Evolutionary conservation across 345 rosid genomes (phyloP).

Genomic region (Psidium friedrichsthalianum): DNA sequence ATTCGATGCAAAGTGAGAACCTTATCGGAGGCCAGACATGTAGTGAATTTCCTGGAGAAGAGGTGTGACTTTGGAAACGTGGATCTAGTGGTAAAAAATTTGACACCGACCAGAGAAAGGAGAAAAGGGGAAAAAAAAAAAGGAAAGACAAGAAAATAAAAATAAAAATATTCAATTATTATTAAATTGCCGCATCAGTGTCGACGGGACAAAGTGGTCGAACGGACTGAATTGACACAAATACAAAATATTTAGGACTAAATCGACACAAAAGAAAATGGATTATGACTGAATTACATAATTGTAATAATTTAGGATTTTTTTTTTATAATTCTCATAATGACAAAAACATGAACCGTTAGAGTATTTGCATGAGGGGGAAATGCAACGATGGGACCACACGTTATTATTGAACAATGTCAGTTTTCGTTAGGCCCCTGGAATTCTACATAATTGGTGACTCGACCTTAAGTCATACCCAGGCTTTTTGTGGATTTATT

Average conservation of each 20-base stretch:
- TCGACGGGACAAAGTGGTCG: too few species aligned
- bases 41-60: background rate
- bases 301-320: too few species aligned
- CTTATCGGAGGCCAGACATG: background rate
- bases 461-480: background rate
- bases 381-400: background rate
- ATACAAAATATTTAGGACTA: too few species aligned
- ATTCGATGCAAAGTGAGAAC: background rate
- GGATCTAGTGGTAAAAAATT: background rate
- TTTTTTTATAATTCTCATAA: too few species aligned
- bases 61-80: background rate
- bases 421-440: background rate
- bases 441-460: background rate
- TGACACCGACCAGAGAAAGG: too few species aligned
- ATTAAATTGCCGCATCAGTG: too few species aligned
- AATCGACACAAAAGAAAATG: too few species aligned
- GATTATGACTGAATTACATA: too few species aligned
- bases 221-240: too few species aligned
- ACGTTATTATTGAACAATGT: background rate
- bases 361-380: background rate
- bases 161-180: background rate
- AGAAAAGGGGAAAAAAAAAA: too few species aligned
- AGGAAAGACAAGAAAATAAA: too few species aligned
- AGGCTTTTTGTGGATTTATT: background rate
- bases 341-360: background rate